Percentiles rank a stretch among this genome's conserved stretches.
Conservation (phyloP, 306 rosid genomes). For the Elaeagnus macrophylla region DNA sequence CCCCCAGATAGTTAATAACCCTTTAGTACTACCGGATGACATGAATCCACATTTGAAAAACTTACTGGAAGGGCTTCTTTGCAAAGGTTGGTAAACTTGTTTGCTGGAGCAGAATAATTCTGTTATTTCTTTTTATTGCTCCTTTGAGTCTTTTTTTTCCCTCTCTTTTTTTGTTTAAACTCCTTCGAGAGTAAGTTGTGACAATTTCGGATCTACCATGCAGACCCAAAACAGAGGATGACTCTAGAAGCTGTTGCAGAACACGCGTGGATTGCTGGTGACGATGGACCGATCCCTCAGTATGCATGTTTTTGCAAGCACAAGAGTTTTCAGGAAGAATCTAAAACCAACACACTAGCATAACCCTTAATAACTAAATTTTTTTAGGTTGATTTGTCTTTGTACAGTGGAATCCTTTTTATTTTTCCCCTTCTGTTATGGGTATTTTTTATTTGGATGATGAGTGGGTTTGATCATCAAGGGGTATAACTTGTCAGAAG, state of each 20-base stretch:
- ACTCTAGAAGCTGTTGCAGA: conserved; percentile 51
- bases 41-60: conserved; percentile 58
- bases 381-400: conserved; percentile 21
- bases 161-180: not conserved
- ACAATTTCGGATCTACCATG: not conserved
- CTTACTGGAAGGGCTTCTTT: conserved; percentile 75
- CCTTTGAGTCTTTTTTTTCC: too few species aligned
- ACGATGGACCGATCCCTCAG: conserved; percentile 60
- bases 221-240: conserved; percentile 72
- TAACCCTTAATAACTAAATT: conserved; percentile 23
- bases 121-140: too few species aligned
- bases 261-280: conserved; percentile 68
- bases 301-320: conserved; percentile 82
- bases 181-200: not conserved
- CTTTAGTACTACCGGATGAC: conserved; percentile 55
- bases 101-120: too few species aligned
- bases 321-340: conserved; percentile 33
- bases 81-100: conserved; percentile 46
- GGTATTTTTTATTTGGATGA: conserved; percentile 5
- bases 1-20: conserved; percentile 75
- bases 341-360: conserved; percentile 20
- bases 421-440: not conserved
- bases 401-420: conserved; percentile 27
- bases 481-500: too few species aligned
- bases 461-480: not conserved